Base-by-base conservation (phyloP, 345 rosid genomes). In the Hibiscus mutabilis region DNA sequence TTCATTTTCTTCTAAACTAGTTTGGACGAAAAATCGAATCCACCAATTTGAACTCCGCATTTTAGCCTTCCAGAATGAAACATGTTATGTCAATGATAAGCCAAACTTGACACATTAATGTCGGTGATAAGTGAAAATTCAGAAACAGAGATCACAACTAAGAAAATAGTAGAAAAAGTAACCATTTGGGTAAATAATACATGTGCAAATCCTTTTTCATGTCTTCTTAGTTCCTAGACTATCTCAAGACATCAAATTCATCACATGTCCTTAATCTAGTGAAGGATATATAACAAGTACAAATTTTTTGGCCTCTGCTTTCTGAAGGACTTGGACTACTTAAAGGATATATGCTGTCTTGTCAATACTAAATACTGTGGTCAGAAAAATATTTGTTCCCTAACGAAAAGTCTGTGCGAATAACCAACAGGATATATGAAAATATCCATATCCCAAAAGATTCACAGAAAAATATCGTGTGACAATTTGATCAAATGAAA, bases 11-110 rank as follows among this genome's bases (percentile, higher is more conserved):
- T 89, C 90, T 66, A 89, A 81, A 75, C 76, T 83, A 13, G 83
- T 84, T 82, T 89, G 92, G 64, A 86, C 76, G 24, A 86, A 87
- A 76, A 74, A 86, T 12, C 86, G 86, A 49, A 76, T 75, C 96
- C 96, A 89, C 96, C 90, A 85, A 10, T 88, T 74, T n/a, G 88
- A 73, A 80, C 92, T 87, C 77, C 92, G 88, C 86, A 84, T 83
- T 80, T 89, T 89, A 56, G 92, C 96, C 96, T 89, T 76, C 60
- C 63, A 10, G 68, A 24, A 46, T 6, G 14, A 55, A 60, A 60
- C n/a, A 21, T 40, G n/a, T 22, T 29, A 29, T 8, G 58, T 55
- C 68, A 74, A 22, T 73, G 21, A 6, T 47, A 63, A 61, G 40
- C 18, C 12, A 21, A 33, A 65, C 5, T 53, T 21, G 15, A 14